These are phyloP conservation scores for Camelina hispida DNA, from an alignment of 345 rosid genomes.

Conservation along the genomic window DNA sequence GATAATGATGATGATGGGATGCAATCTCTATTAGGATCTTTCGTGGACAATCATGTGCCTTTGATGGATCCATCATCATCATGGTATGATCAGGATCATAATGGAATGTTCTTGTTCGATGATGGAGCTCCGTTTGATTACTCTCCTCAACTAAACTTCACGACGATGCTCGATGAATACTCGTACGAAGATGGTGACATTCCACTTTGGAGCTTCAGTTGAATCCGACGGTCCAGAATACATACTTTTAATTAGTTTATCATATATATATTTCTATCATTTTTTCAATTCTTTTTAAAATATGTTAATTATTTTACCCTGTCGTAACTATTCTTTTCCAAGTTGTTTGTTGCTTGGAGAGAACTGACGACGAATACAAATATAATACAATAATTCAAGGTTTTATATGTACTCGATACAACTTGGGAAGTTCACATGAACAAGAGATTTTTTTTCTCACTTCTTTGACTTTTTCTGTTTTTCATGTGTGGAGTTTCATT, in stretches of 20 bases:
- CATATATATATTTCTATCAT: neutral
- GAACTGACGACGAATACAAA: conserved; percentile 30
- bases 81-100: conserved; percentile 50
- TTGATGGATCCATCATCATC: conserved; percentile 46
- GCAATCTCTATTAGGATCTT: conserved; percentile 46
- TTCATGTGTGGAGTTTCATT: conserved; percentile 30
- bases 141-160: conserved; percentile 39
- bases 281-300: conserved; percentile 25
- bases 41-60: conserved; percentile 40
- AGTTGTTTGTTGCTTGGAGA: conserved; percentile 39
- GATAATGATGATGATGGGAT: conserved; percentile 48
- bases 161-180: conserved; percentile 51
- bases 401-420: conserved; percentile 5
- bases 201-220: conserved; percentile 83
- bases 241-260: conserved; percentile 15
- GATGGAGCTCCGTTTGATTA: conserved; percentile 49
- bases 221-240: conserved; percentile 38
- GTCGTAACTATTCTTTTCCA: conserved; percentile 13
- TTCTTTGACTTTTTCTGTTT: conserved; percentile 20
- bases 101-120: conserved; percentile 49
- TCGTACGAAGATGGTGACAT: conserved; percentile 69
- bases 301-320: conserved; percentile 24
- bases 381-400: conserved; percentile 12
- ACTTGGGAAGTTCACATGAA: neutral
- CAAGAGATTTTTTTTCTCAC: conserved; percentile 17